Evolutionary conservation across 2,329 filamentous ascomycete genomes (phyloP).

Genomic region (Orbilia ellipsospora): DNA sequence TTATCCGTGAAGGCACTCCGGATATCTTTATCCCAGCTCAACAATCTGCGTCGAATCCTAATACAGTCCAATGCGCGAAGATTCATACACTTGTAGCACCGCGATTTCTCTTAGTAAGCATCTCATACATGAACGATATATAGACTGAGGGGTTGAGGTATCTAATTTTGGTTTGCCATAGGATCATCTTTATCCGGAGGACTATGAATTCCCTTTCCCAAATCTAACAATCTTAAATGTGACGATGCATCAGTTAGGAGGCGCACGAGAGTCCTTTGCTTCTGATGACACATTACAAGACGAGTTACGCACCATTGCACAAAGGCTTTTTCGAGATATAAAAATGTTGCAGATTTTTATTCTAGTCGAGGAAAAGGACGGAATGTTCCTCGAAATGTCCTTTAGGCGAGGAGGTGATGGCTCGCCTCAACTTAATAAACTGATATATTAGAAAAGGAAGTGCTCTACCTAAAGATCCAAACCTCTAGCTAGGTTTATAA

Average conservation of each 20-base stretch:
- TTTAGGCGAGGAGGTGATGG: slow-evolving; percentile 1
- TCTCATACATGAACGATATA: neutral
- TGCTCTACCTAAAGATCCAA: too few species aligned
- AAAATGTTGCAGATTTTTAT: neutral
- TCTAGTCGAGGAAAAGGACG: slow-evolving; percentile 5
- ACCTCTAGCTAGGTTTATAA: too few species aligned
- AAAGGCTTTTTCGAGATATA: slow-evolving; percentile 5
- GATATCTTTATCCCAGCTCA: slow-evolving; percentile 9
- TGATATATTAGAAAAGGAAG: neutral
- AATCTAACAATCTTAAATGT: neutral
- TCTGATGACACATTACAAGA: neutral
- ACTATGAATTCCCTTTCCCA: slow-evolving; percentile 1
- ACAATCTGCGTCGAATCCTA: neutral
- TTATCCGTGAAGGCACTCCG: slow-evolving; percentile 3
- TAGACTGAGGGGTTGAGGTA: neutral
- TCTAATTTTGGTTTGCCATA: neutral
- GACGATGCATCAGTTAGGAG: neutral
- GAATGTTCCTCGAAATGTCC: slow-evolving; percentile 7
- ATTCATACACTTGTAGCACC: slow-evolving; percentile 10
- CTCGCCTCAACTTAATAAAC: neutral
- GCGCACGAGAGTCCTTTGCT: neutral
- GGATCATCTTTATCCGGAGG: slow-evolving; percentile 5
- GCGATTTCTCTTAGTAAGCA: slow-evolving; percentile 16
- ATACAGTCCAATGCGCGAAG: slow-evolving; percentile 1
- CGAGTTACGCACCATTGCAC: neutral